Base-by-base conservation (phyloP, 2,329 filamentous ascomycete species). In the Penicillium olsonii region DNA sequence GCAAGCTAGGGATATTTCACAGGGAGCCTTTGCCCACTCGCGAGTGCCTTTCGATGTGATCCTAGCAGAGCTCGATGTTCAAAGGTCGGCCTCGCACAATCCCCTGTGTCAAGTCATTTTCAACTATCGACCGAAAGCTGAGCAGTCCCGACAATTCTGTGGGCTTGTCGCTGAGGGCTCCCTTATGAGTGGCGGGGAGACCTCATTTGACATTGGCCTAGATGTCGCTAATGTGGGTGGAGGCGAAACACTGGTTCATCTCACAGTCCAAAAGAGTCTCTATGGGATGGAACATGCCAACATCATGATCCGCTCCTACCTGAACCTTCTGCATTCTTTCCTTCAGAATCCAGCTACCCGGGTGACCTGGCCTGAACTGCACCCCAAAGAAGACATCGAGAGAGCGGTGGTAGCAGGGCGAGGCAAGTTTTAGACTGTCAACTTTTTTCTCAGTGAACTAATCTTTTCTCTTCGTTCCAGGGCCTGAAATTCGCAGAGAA, bases 41-140 rank as follows among this genome's bases (percentile, higher is more conserved):
- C 33, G 52, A 0, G 45, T 82, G 3, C 81, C 80, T 0, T 79
- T 81, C 44, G 74, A 81, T 37, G 63, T 75, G 0, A 53, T 84
- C 0, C 63, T 83, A 0, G 57, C 74, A 0, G 64, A 77, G 20
- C 62, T 83, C 1, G 60, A 67, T 2, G 66, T 76, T 0, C 54
- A 67, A 0, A 63, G 78, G 1, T 74, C 75, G 0, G 47, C 69
- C 0, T 50, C 64, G 0, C 55, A 74, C 42, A 73, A 54, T 26
- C 79, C 80, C 0, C 29, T 83, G 0, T 82, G 81, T 65, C 80
- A 83, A 56, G 69, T 64, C 1, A 71, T 75, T 17, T 55, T 80
- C 33, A 71, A 81, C 59, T 81, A 80, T 55, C 67, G 75, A 5
- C 68, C 68, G 24, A 64, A 62, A 0, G 48, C 56, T 3, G 53